Evolutionary conservation across 2,329 filamentous ascomycete genomes (phyloP).

Genomic region (Penicillium aurantiogriseum): DNA sequence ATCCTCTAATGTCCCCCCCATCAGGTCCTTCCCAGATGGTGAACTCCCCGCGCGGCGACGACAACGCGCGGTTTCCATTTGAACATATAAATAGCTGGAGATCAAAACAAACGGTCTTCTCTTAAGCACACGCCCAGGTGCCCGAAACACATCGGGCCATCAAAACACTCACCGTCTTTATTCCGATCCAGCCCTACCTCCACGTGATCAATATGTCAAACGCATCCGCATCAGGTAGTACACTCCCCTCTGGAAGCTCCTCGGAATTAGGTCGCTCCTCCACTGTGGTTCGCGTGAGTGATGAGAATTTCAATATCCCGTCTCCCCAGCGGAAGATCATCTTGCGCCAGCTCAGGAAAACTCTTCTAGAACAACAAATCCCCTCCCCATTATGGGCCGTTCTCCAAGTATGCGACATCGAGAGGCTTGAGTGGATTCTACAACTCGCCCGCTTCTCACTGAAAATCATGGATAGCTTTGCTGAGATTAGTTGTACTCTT

Average conservation of each 20-base stretch:
- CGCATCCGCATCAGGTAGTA: background rate
- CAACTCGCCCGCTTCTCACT: conserved; percentile 1
- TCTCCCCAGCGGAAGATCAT: background rate
- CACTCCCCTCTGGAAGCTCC: background rate
- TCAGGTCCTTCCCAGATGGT: background rate
- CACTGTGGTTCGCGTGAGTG: background rate
- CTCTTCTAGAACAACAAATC: background rate
- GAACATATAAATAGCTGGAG: background rate
- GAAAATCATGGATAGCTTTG: background rate
- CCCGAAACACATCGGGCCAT: background rate
- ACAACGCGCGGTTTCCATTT: background rate
- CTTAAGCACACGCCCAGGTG: background rate
- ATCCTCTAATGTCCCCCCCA: background rate
- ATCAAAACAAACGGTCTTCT: background rate
- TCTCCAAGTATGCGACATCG: conserved; percentile 11
- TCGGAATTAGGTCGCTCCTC: background rate
- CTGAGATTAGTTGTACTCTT: background rate
- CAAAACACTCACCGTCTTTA: background rate
- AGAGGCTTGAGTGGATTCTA: background rate
- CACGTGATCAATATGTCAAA: background rate
- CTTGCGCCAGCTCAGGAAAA: background rate
- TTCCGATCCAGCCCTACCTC: too few relatives aligned
- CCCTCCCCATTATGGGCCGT: conserved; percentile 9
- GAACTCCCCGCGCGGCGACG: too few relatives aligned
- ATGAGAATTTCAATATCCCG: conserved; percentile 5